Evolutionary conservation across 345 rosid species (phyloP).

Genomic region (Salix koriyanagi): DNA sequence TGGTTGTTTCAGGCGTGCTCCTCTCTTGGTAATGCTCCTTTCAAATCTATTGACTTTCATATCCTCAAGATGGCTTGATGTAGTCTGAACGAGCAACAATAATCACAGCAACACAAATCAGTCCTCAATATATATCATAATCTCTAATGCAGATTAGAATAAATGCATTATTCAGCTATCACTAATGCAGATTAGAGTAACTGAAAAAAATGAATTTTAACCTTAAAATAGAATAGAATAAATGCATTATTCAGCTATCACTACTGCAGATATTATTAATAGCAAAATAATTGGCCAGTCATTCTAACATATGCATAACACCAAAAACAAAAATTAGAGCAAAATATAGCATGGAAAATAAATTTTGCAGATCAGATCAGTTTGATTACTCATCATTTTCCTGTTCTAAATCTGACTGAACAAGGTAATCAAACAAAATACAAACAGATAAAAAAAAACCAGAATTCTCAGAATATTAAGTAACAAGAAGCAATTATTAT

Average conservation of each 20-base stretch:
- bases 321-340: not conserved
- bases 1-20: slow-evolving; percentile 75
- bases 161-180: too few relatives aligned
- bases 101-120: not conserved
- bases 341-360: not conserved
- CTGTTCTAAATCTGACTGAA: not conserved
- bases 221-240: not conserved
- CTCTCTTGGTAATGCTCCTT: slow-evolving; percentile 81
- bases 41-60: slow-evolving; percentile 75
- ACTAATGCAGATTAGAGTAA: too few relatives aligned
- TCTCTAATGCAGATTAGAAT: not conserved
- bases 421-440: not conserved
- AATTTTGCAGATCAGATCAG: not conserved
- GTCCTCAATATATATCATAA: not conserved
- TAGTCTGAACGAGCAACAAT: slow-evolving; percentile 46
- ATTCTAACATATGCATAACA: not conserved
- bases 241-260: not conserved
- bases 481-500: not conserved
- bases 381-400: not conserved
- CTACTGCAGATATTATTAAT: not conserved
- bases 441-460: not conserved
- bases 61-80: slow-evolving; percentile 76
- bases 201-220: not conserved
- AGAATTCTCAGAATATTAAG: not conserved
- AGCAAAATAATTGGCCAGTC: not conserved